These are phyloP conservation scores for Syzygium malaccense DNA, from an alignment of 441 rosid genomes.

Conservation along the genomic window DNA sequence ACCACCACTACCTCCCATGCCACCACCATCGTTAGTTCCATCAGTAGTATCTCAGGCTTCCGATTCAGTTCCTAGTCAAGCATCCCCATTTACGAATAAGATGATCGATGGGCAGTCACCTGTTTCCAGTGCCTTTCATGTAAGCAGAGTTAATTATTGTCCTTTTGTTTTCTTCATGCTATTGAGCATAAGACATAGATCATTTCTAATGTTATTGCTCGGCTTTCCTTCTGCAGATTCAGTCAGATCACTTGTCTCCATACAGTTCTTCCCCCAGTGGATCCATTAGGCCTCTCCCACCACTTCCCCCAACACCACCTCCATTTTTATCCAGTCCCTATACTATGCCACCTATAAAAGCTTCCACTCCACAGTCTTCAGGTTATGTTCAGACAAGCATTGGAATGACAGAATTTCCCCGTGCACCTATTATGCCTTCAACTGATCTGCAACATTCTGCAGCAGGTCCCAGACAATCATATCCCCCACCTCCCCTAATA, in stretches of 20 bases:
- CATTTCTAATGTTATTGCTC: not conserved
- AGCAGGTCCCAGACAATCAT: conserved; percentile 49
- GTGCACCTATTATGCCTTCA: conserved; percentile 34
- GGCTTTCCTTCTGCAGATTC: conserved; percentile 36
- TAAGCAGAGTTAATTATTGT: conserved; percentile 8
- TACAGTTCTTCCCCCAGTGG: conserved; percentile 50
- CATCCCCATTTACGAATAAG: conserved; percentile 39
- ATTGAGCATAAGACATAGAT: not conserved
- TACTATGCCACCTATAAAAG: conserved; percentile 45
- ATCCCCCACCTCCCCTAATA: conserved; percentile 58
- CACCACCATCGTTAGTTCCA: conserved; percentile 57
- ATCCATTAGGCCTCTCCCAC: conserved; percentile 70
- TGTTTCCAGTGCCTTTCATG: conserved; percentile 32
- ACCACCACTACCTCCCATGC: conserved; percentile 95
- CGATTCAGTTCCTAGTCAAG: conserved; percentile 33
- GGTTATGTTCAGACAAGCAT: conserved; percentile 41
- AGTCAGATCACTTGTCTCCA: conserved; percentile 38
- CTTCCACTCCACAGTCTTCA: conserved; percentile 53
- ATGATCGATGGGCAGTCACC: conserved; percentile 30
- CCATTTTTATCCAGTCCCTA: conserved; percentile 80
- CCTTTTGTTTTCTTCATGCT: not conserved
- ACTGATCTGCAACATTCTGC: conserved; percentile 48
- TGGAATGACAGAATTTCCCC: conserved; percentile 57
- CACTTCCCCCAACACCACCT: conserved; percentile 80
- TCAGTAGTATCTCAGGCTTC: conserved; percentile 43